phyloP scores from a whole-genome alignment of 352 stramenopile genomes.

The Phytophthora kernoviae region DNA sequence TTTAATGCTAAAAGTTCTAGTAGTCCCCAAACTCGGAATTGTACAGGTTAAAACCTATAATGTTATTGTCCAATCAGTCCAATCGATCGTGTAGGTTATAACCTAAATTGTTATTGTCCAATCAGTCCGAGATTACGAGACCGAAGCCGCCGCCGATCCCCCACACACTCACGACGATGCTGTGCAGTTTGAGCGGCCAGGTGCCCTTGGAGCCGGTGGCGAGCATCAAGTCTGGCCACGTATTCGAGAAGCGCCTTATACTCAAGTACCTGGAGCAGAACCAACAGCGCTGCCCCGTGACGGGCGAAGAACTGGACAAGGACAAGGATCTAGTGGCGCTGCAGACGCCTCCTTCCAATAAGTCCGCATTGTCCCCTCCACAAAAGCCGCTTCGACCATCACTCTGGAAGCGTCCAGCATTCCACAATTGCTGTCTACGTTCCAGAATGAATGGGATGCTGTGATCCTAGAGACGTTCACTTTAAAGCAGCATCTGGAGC shows the following conservation, averaged over 20 bases:
- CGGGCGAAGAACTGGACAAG: conserved; percentile 59
- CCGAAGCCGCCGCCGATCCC: no score
- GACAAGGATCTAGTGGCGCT: conserved; percentile 73
- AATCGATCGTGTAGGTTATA: no score
- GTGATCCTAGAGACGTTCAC: conserved; percentile 95
- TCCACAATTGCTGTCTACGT: conserved; percentile 64
- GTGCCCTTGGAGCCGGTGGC: conserved; percentile 86
- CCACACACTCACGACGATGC: no score
- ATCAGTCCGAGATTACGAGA: no score
- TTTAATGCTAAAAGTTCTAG: no score
- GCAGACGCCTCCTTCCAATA: conserved; percentile 31
- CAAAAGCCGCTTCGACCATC: conserved; percentile 20
- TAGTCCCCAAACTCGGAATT: no score
- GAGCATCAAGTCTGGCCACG: conserved; percentile 79
- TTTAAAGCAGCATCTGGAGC: conserved; percentile 93
- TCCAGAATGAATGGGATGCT: conserved; percentile 95
- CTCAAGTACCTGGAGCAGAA: conserved; percentile 81
- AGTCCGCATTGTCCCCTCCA: no score
- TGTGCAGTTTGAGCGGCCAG: conserved; percentile 84
- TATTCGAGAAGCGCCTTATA: conserved; percentile 90
- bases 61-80: no score
- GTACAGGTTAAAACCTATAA: no score
- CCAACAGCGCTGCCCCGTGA: conserved; percentile 76
- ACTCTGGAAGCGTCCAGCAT: conserved; percentile 58
- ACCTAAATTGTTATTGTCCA: no score